Base-by-base conservation (phyloP, 768 basidiomycete species). In the Lactarius deliciosus region DNA sequence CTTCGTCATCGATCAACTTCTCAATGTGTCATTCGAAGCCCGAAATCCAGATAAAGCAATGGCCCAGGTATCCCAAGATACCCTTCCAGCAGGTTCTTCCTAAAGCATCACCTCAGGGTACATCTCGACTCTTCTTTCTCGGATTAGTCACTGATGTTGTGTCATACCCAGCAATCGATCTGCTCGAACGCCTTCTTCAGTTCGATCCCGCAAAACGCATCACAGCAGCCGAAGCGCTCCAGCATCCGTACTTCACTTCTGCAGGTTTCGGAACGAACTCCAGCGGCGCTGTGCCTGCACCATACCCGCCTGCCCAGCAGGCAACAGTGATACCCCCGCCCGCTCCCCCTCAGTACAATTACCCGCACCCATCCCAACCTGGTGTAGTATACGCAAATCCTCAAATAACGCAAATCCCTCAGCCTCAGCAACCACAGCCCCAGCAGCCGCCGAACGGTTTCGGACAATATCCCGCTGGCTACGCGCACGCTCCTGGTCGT, bases 161-260 rank as follows among this genome's bases (percentile, higher is more conserved):
- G n/a, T 66, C 56, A 59, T 32, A 64, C 36, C 36, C 70, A 81
- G 96, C 96, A 28, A 85, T 98, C 74, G 94, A 98, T 77, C 85
- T 98, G 2, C 87, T 99, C 54, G 97, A 98, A 76, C 87, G 89
- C 57, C 86, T 98, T 54, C 85, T 99, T 57, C 95, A 98, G 73
- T 99, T 98, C 74, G 97, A 98, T 74, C 97, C 97, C 2, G 83
- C 88, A 34, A 90, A 94, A 72, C 89, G 97, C 62, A 87, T 96
- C 56, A 91, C 94, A 15, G 96, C 96, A 30, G 87, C 89, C 11
- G 92, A 98, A 55, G 95, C 96, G 0, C 85, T 98, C 64, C 86
- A 84, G 9, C 97, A 99, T 72, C 92, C 94, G 0, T 98, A 98
- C 77, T 97, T 98, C 77, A 86, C 87, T 20, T 83, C 81, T 43